Conservation (phyloP, 441 rosid species). For the Adansonia gregorii region DNA sequence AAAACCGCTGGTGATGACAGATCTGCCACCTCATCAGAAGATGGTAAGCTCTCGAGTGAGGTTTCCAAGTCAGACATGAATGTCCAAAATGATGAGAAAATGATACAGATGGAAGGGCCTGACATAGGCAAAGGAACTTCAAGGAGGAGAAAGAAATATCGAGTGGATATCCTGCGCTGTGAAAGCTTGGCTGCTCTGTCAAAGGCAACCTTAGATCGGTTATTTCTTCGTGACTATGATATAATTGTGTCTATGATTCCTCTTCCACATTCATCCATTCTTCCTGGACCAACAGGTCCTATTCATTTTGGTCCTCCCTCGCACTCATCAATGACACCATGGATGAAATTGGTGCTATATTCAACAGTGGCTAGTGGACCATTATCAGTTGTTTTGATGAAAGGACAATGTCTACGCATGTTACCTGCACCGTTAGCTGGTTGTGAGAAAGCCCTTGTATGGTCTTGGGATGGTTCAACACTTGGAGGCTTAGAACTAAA, state of each 20-base stretch:
- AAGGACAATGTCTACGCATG: constrained; percentile 91
- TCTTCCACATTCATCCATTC: constrained; percentile 86
- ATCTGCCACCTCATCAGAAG: constrained; percentile 46
- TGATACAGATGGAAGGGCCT: constrained; percentile 50
- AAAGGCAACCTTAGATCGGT: constrained; percentile 80
- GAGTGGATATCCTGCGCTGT: constrained; percentile 95
- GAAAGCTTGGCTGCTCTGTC: constrained; percentile 96
- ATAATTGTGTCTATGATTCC: constrained; percentile 87
- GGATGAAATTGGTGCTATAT: constrained; percentile 94
- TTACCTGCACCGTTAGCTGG: constrained; percentile 99
- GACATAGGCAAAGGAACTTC: constrained; percentile 51
- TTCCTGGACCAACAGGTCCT: constrained; percentile 96
- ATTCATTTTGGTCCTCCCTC: constrained; percentile 98
- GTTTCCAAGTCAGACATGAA: constrained; percentile 41
- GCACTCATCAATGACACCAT: constrained; percentile 89
- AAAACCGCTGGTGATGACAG: constrained; percentile 42
- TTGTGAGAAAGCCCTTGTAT: constrained; percentile 94
- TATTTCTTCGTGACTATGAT: constrained; percentile 93
- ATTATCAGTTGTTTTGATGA: constrained; percentile 88
- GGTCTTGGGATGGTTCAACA: constrained; percentile 98
- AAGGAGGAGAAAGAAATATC: constrained; percentile 70
- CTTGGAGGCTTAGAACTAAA: constrained; percentile 90
- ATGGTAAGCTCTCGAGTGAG: constrained; percentile 42
- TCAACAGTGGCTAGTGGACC: constrained; percentile 84
- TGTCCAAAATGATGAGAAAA: constrained; percentile 50